A percentile compares a stretch with the other conserved stretches of the same genome.
Evolutionary conservation across 805 yeast genomes (phyloP).

Genomic region (Barnettozyma vustinii): DNA sequence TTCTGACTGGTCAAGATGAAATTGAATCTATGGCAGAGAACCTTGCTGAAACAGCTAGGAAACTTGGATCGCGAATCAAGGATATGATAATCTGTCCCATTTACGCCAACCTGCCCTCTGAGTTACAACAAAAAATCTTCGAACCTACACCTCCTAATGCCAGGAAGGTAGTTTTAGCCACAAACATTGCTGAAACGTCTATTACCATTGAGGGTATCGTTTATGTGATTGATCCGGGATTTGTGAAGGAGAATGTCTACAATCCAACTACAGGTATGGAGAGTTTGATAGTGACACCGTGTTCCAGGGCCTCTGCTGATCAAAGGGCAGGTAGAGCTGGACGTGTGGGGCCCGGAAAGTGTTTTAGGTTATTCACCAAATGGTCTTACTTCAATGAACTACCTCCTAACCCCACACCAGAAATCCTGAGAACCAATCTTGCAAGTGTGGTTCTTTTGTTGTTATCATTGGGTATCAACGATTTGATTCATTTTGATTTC

Average conservation of each 20-base stretch:
- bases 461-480: conserved; percentile 79
- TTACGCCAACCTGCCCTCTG: conserved; percentile 86
- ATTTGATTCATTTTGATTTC: conserved; percentile 77
- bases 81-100: conserved; percentile 78
- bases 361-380: conserved; percentile 84
- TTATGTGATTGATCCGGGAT: conserved; percentile 92
- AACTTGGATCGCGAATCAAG: conserved; percentile 46
- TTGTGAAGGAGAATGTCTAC: conserved; percentile 85
- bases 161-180: conserved; percentile 87
- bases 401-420: conserved; percentile 80
- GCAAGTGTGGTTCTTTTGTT: conserved; percentile 70
- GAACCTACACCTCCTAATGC: conserved; percentile 77
- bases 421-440: conserved; percentile 80
- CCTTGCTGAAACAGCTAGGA: conserved; percentile 56
- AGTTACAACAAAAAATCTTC: conserved; percentile 73
- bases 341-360: conserved; percentile 94
- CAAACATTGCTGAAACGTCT: conserved; percentile 96
- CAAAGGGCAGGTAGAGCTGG: conserved; percentile 99
- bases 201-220: conserved; percentile 94
- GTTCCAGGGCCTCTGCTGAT: conserved; percentile 92
- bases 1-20: conserved; percentile 94
- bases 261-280: conserved; percentile 89
- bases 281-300: conserved; percentile 76
- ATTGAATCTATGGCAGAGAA: conserved; percentile 78
- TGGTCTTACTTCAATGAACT: conserved; percentile 75